Evolutionary conservation across 1,139 yeast genomes (phyloP), one percentile per base, ranked within the genome.

Genomic region (Kluyveromyces marxianus): DNA sequence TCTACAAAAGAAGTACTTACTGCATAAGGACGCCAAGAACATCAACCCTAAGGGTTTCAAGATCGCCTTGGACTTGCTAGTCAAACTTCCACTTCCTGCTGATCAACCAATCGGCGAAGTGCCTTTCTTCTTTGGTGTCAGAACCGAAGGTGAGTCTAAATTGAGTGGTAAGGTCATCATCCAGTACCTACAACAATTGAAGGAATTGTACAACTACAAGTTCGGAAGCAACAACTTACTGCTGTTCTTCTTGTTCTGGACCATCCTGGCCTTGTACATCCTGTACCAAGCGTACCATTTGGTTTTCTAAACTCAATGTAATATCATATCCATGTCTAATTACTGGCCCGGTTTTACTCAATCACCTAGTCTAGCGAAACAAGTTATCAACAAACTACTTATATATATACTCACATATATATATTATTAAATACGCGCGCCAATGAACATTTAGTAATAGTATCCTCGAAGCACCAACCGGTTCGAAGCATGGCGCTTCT

Each of bases 61-160:
- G 55, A 69, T 71, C 47, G 75, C 75, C 21, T 57, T 71, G 42
- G 76, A 71, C 49, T 57, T 71, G 41, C 55, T 71, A 45, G 74
- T 72, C 25, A 71, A 71, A 53, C 50, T 70, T 38, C 73, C 73
- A 37, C 56, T 71, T 40, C 72, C 73, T 40, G 48, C 54, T 33
- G 56, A 55, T 35, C 46, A 57, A 37, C 59, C 66, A 35, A 62
- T 71, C 41, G 75, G 74, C 48, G 76, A 71, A 52, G 65, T 71
- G 32, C 74, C 75, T 41, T 71, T 70, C 50, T 69, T 73, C n/a
- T 71, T 71, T 50, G 76, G 75, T 56, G 74, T 71, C 32, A 69
- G 76, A 64, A 68, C 72, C 8, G 75, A 70, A 53, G 76, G 76
- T 56, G 76, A 71, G 51, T 69, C 74, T 38, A 71, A 71, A 52